Evolutionary conservation across 1,139 yeast species (phyloP).

Genomic region (Taphrina populina): DNA sequence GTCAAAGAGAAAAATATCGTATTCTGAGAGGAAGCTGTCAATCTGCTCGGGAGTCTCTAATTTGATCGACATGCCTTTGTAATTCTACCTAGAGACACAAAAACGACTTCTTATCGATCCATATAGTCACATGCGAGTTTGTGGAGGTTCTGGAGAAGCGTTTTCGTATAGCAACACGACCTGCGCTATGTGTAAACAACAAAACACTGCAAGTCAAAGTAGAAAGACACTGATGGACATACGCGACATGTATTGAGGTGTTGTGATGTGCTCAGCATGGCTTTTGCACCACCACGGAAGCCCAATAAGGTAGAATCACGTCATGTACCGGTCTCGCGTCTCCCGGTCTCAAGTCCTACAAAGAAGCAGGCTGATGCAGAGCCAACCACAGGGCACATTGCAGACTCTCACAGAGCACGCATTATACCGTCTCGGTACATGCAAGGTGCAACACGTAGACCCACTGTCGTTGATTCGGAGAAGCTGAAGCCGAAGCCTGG

Average conservation of each 20-base stretch:
- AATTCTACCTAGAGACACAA: background rate
- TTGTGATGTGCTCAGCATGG: slow-evolving; percentile 2
- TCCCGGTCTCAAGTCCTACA: slow-evolving; percentile 7
- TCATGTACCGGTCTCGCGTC: too few species aligned
- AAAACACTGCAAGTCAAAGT: too few species aligned
- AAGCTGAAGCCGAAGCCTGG: too few species aligned
- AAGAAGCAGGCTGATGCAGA: slow-evolving; percentile 1
- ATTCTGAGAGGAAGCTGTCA: slow-evolving; percentile 53
- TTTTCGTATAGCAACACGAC: too few species aligned
- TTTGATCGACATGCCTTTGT: slow-evolving; percentile 5
- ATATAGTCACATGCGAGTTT: too few species aligned
- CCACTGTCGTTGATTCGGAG: background rate
- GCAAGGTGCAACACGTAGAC: background rate
- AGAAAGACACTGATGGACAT: too few species aligned
- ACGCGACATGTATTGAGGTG: too few species aligned
- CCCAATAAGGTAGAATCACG: too few species aligned
- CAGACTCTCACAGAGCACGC: background rate
- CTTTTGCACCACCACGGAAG: slow-evolving; percentile 17
- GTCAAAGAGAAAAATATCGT: slow-evolving; percentile 83
- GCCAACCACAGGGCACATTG: background rate
- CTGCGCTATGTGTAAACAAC: too few species aligned
- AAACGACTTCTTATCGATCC: too few species aligned
- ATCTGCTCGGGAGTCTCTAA: slow-evolving; percentile 20
- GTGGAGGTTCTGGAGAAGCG: too few species aligned
- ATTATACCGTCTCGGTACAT: slow-evolving; percentile 1